Conservation (phyloP, 371 early-diverging fungal species). For the Chytridium lagenaria region DNA sequence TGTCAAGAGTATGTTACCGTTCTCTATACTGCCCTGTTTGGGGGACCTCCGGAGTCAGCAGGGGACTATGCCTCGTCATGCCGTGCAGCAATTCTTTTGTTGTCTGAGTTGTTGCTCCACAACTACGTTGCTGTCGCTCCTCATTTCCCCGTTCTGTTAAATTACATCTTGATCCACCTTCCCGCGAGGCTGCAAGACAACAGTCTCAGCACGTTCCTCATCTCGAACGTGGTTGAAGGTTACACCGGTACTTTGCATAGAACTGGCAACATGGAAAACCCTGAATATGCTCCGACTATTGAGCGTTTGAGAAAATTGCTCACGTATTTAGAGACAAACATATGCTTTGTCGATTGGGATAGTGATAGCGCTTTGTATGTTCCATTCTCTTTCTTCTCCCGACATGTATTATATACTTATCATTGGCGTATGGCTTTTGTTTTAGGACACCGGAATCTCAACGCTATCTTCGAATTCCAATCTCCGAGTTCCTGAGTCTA, state of each 20-base stretch:
- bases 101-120: slow-evolving; percentile 50
- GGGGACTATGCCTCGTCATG: slow-evolving; percentile 36
- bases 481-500: slow-evolving; percentile 37
- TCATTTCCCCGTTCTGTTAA: slow-evolving; percentile 49
- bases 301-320: slow-evolving; percentile 34
- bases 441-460: slow-evolving; percentile 10
- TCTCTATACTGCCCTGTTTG: slow-evolving; percentile 38
- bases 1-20: slow-evolving; percentile 41
- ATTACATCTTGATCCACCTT: slow-evolving; percentile 48
- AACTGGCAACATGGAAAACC: slow-evolving; percentile 15
- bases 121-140: slow-evolving; percentile 38
- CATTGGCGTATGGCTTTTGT: no score
- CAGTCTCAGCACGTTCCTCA: slow-evolving; percentile 29
- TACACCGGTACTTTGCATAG: slow-evolving; percentile 31
- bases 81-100: slow-evolving; percentile 37
- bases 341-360: slow-evolving; percentile 39
- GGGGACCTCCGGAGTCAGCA: slow-evolving; percentile 31
- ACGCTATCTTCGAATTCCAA: slow-evolving; percentile 34
- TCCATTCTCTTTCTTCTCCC: slow-evolving; percentile 17
- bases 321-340: slow-evolving; percentile 36
- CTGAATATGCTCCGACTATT: slow-evolving; percentile 17
- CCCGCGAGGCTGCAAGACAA: slow-evolving; percentile 41
- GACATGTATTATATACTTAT: no score
- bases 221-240: slow-evolving; percentile 41
- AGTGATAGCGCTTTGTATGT: neutral